Base-by-base conservation (phyloP, 352 stramenopile genomes). In the Phytophthora sojae region DNA sequence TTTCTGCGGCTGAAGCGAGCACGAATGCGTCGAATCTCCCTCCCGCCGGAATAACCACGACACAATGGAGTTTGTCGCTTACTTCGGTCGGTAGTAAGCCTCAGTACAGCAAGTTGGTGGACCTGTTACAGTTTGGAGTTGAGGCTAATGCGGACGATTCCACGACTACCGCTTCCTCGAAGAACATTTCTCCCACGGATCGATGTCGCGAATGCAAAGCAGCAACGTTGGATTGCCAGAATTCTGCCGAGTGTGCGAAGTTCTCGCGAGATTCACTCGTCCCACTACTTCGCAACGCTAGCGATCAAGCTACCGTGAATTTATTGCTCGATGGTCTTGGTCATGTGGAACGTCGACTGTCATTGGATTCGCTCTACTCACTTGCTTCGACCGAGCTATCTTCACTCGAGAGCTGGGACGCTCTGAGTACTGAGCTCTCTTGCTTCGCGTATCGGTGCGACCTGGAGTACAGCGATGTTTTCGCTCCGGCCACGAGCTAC, bases 171-270 rank as follows among this genome's bases (percentile, higher is more conserved):
- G 1, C n/a, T 29, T 51, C 45, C 45, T 15, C 6, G 15, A 51
- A 51, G 45, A 29, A 51, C 12, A 51, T 51, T 9, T 51, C 45
- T 25, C 12, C 6, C 2, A 29, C 19, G 2, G 45, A 51, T 15
- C 45, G n/a, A 9, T 51, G 45, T 7, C 45, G 45, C 8, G 45
- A 51, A 51, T 51, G 45, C 45, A 51, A 51, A 51, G 45, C 45
- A 14, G 45, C 45, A 2, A 51, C 45, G 25, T n/a, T 51, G 45
- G n/a, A 14, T 26, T 51, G 45, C n/a, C 45, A 51, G 19, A 51
- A 51, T 25, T 23, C 19, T 3, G n/a, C 8, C 3, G 45, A 51
- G 12, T 51, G 45, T 19, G 45, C 25, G 8, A 51, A 26, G 17
- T 51, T 51, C 25, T 51, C 45, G 15, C 45, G 19, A 51, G 45